These are phyloP conservation scores for Globisporangium recalcitrans DNA, from an alignment of 352 stramenopile species.

Conservation along the genomic window DNA sequence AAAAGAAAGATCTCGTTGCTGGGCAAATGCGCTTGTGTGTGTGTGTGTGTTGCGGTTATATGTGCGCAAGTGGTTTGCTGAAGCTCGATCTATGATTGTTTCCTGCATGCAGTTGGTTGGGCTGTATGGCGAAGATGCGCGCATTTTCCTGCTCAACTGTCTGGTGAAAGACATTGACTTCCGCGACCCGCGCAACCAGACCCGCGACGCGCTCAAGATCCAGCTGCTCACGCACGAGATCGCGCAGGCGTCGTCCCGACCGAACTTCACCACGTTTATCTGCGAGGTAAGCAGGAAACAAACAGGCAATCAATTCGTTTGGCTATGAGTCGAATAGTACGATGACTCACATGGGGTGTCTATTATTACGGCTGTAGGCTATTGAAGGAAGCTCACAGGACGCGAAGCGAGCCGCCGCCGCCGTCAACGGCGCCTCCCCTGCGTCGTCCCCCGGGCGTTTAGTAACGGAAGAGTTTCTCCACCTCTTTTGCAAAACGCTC, in stretches of 20 bases:
- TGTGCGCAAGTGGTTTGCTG: background rate
- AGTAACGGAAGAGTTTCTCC: conserved; percentile 77
- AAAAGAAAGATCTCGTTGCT: conserved; percentile 5
- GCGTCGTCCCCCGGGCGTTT: conserved; percentile 21
- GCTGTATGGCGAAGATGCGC: conserved; percentile 88
- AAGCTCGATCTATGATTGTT: too few relatives aligned
- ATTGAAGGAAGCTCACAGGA: conserved; percentile 62
- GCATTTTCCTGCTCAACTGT: conserved; percentile 89
- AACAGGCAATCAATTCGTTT: background rate
- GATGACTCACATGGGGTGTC: background rate
- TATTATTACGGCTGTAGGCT: conserved; percentile 24
- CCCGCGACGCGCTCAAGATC: conserved; percentile 87
- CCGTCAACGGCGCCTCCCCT: conserved; percentile 13
- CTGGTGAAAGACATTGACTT: conserved; percentile 90
- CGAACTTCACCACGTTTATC: conserved; percentile 90
- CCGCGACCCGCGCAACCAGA: conserved; percentile 70
- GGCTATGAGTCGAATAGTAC: too few relatives aligned
- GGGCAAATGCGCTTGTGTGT: background rate
- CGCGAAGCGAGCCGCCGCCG: conserved; percentile 16
- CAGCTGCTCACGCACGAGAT: conserved; percentile 88
- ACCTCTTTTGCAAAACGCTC: conserved; percentile 69
- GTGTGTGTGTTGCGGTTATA: background rate
- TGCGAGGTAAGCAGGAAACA: conserved; percentile 44
- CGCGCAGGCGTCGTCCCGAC: conserved; percentile 78
- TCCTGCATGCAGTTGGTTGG: conserved; percentile 74